Percentiles rank a stretch among this genome's conserved stretches.
Conservation (phyloP, 345 rosid genomes). For the Mercurialis annua region DNA sequence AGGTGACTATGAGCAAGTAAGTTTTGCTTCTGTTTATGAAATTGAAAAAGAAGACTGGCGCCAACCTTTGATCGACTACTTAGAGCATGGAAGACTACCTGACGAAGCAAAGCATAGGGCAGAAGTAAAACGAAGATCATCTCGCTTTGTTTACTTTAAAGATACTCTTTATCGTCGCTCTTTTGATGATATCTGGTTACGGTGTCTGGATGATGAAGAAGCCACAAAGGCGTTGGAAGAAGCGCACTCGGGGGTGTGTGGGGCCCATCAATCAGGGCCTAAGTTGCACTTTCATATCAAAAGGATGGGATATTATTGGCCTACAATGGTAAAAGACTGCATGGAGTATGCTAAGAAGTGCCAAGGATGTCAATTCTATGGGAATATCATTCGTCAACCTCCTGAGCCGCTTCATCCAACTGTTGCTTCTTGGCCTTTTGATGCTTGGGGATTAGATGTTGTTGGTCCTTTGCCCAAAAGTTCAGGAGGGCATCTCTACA, state of each 20-base stretch:
- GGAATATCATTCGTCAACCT: background rate
- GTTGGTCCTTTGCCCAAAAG: no score
- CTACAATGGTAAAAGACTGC: background rate
- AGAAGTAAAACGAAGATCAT: no score
- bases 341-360: background rate
- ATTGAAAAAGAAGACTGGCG: background rate
- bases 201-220: background rate
- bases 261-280: background rate
- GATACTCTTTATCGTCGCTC: no score
- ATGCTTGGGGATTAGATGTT: background rate
- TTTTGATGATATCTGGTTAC: no score
- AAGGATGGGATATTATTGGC: constrained; percentile 3
- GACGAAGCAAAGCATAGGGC: no score
- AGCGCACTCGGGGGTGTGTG: background rate
- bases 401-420: background rate
- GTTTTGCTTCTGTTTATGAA: no score
- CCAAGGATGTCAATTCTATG: no score
- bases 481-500: background rate
- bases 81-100: background rate
- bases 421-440: background rate
- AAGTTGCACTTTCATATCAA: background rate
- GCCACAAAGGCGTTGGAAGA: background rate
- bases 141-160: no score
- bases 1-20: no score
- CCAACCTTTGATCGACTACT: background rate